Percentiles rank a stretch among this genome's conserved stretches.
Conservation (phyloP, 2,329 filamentous ascomycete genomes). For the Diplodia corticola region DNA sequence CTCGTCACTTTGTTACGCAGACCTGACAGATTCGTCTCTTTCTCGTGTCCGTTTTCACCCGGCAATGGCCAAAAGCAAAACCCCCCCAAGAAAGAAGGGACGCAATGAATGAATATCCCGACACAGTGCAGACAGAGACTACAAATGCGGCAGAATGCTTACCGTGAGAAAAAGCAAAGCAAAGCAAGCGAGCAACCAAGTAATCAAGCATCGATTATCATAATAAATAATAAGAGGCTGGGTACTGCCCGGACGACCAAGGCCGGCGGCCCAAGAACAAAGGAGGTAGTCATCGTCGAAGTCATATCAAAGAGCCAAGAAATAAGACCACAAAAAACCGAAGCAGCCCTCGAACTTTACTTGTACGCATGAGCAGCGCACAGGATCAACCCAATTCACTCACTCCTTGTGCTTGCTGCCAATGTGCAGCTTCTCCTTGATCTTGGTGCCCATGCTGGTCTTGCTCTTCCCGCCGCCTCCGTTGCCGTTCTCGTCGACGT, state of each 20-base stretch:
- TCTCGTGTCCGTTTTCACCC: neutral
- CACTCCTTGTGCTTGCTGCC: constrained; percentile 26
- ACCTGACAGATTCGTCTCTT: neutral
- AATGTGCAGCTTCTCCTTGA: constrained; percentile 68
- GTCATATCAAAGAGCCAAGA: neutral
- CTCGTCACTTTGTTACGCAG: neutral
- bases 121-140: too few relatives aligned
- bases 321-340: too few relatives aligned
- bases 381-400: neutral
- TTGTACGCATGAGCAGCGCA: too few relatives aligned
- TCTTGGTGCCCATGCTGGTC: constrained; percentile 60
- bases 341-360: neutral
- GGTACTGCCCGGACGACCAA: neutral
- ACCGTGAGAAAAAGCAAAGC: too few relatives aligned
- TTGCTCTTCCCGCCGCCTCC: constrained; percentile 38
- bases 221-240: neutral
- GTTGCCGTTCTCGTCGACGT: constrained; percentile 27
- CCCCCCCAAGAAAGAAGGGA: neutral
- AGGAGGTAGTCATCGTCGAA: neutral
- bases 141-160: too few relatives aligned
- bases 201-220: neutral
- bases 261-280: too few relatives aligned
- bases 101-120: too few relatives aligned
- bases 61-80: neutral
- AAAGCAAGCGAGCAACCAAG: too few relatives aligned